Evolutionary conservation across 225 moss, liverwort and hornwort genomes (phyloP).

Genomic region (Rhytidiadelphus loreus): DNA sequence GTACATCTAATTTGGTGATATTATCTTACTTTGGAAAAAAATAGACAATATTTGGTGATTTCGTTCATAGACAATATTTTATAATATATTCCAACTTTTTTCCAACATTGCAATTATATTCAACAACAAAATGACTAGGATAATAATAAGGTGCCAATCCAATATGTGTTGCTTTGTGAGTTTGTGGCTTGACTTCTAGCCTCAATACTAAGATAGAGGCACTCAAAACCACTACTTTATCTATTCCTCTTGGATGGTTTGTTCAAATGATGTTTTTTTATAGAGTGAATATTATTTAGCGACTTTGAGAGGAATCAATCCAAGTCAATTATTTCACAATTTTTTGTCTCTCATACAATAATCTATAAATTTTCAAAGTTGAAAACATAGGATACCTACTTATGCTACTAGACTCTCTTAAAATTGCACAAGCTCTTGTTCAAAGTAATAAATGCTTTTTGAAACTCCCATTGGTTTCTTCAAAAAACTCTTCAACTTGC

Average conservation of each 20-base stretch:
- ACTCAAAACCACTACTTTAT: rapidly evolving
- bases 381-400: neutral
- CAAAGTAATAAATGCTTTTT: neutral
- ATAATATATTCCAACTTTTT: neutral
- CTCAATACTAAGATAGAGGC: rapidly evolving
- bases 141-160: too few species aligned
- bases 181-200: rapidly evolving
- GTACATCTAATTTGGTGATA: neutral
- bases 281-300: neutral
- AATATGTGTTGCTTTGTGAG: rapidly evolving
- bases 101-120: neutral
- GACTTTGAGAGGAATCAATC: rapidly evolving
- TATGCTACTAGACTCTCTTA: neutral
- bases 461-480: neutral
- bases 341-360: neutral
- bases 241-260: rapidly evolving
- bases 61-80: neutral
- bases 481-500: neutral
- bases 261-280: neutral
- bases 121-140: neutral
- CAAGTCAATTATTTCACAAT: too few species aligned
- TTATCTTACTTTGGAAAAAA: neutral
- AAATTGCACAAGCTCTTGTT: neutral
- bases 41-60: too few species aligned
- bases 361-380: neutral